Evolutionary conservation across 73 alveolate species (phyloP).

Genomic region (Paramecium sexaurelia): DNA sequence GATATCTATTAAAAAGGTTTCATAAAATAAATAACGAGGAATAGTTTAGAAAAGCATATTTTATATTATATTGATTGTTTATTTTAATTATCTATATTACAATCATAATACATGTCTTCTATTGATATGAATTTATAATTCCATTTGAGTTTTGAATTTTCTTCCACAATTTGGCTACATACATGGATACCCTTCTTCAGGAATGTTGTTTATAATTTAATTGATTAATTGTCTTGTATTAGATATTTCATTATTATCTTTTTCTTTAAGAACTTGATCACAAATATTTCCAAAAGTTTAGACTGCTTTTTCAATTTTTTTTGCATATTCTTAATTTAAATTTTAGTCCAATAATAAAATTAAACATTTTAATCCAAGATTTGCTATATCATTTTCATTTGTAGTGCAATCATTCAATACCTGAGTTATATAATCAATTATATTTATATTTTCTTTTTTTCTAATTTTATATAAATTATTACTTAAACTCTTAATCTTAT

Average conservation of each 20-base stretch:
- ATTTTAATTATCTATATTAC: neutral
- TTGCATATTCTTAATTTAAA: constrained; percentile 32
- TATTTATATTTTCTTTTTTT: neutral
- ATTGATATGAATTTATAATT: constrained; percentile 36
- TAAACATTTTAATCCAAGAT: constrained; percentile 47
- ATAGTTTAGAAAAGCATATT: constrained; percentile 44
- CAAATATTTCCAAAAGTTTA: constrained; percentile 58
- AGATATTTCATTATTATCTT: neutral
- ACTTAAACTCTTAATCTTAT: constrained; percentile 57
- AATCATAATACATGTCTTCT: constrained; percentile 61
- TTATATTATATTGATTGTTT: neutral
- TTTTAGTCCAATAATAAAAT: neutral
- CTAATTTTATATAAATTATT: neutral
- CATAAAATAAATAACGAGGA: neutral
- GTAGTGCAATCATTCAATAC: constrained; percentile 60
- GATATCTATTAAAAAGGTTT: too few relatives aligned
- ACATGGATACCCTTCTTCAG: constrained; percentile 56
- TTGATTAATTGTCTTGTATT: constrained; percentile 54
- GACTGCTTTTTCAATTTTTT: constrained; percentile 49
- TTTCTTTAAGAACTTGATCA: constrained; percentile 51
- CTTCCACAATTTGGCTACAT: constrained; percentile 64
- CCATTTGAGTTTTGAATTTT: constrained; percentile 51
- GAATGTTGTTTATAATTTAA: constrained; percentile 55
- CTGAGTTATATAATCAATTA: constrained; percentile 45
- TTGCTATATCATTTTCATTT: constrained; percentile 61